Conservation (phyloP, 2,329 filamentous ascomycete species). For the Colletotrichum sansevieriae region DNA sequence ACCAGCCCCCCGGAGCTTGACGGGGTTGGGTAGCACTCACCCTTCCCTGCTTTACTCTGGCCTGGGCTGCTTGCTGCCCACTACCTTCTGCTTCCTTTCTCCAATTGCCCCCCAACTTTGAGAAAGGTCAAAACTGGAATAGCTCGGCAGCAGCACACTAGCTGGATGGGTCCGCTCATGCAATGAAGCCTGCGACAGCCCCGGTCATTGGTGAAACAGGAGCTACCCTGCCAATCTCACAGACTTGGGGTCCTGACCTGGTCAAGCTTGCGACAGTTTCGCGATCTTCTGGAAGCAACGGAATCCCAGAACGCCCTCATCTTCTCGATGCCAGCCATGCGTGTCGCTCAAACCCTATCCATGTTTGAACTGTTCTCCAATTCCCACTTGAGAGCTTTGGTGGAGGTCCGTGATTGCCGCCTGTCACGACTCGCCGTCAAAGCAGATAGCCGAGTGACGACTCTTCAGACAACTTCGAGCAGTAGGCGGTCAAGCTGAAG, state of each 20-base stretch:
- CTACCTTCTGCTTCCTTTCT: slow-evolving; percentile 22
- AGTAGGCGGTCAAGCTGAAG: slow-evolving; percentile 26
- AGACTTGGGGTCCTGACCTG: slow-evolving; percentile 56
- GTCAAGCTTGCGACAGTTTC: slow-evolving; percentile 60
- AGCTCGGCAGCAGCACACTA: slow-evolving; percentile 15
- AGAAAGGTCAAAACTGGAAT: slow-evolving; percentile 31
- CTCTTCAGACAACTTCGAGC: slow-evolving; percentile 26
- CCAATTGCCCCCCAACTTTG: slow-evolving; percentile 33
- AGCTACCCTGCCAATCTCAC: slow-evolving; percentile 62
- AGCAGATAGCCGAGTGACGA: slow-evolving; percentile 36
- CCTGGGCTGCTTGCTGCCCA: slow-evolving; percentile 26
- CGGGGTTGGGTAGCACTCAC: slow-evolving; percentile 39
- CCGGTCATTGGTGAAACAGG: slow-evolving; percentile 66
- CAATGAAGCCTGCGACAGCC: slow-evolving; percentile 49
- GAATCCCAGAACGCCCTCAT: slow-evolving; percentile 42
- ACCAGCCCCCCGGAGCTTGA: slow-evolving; percentile 35
- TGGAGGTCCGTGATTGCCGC: slow-evolving; percentile 35
- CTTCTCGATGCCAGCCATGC: slow-evolving; percentile 33
- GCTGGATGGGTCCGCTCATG: slow-evolving; percentile 30
- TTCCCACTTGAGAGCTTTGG: slow-evolving; percentile 34
- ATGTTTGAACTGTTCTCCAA: slow-evolving; percentile 33
- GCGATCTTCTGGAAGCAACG: slow-evolving; percentile 58
- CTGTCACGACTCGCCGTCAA: slow-evolving; percentile 41
- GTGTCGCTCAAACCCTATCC: slow-evolving; percentile 41
- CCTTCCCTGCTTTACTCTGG: slow-evolving; percentile 27